Base-by-base conservation (phyloP, 495 filamentous ascomycete species). In the Hyphodiscus hymeniophilus region DNA sequence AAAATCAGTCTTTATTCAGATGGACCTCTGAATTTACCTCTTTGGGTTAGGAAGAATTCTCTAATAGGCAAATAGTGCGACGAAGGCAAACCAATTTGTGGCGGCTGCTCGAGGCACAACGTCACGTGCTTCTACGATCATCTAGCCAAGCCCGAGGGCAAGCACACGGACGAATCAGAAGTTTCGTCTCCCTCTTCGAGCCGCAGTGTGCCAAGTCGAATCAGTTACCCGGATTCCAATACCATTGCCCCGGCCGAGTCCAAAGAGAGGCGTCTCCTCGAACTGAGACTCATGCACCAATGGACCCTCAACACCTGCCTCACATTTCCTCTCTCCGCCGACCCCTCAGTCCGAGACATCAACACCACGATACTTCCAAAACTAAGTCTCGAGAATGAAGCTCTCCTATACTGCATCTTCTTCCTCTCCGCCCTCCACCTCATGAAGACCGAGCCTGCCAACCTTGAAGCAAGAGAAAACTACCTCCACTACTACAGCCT, bases 81-180 rank as follows among this genome's bases (percentile, higher is more conserved):
- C 40, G 67, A 71, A 42, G 52, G 52, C 41, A 59, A 64, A n/a
- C 67, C 67, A 8, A 39, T 59, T 0, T 71, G 67, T 38, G 52
- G 60, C 44, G 59, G 57, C 41, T 71, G 67, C 47, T 48, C 52
- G 7, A 61, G 66, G 5, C 61, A 68, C 50, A 51, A 57, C 6
- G 32, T 66, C 3, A 51, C 57, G 3, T 71, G 67, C 48, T 41
- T 55, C 7, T 71, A 53, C 33, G 51, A 34, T 7, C 38, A 50
- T 15, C 12, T 24, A 38, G 51, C 18, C 3, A 24, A 36, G 30
- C 7, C 18, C 11, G 18, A 3, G 48, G 45, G 36, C 18, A 28
- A 6, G 17, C n/a, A 35, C 26, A 40, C 41, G 26, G 7, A 31
- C 12, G 34, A 47, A 13, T 38, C 39, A 18, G 5, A 23, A 39